phyloP scores from a whole-genome alignment of 352 stramenopile genomes.

The Phytophthora lateralis region DNA sequence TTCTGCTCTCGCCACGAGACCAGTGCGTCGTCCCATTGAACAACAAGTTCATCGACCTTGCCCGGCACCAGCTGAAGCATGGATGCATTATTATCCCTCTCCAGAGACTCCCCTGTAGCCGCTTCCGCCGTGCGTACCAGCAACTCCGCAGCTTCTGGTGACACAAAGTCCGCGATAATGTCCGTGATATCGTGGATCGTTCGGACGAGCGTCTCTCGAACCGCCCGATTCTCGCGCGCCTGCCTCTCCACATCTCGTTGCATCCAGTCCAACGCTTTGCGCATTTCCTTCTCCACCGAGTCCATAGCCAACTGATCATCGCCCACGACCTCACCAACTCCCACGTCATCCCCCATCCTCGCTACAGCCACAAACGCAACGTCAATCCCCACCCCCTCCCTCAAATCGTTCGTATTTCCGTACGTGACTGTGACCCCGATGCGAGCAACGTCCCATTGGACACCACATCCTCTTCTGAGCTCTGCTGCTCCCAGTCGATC shows the following conservation, averaged over 20 bases:
- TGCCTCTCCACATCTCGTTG: conserved; percentile 47
- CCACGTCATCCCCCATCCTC: neutral
- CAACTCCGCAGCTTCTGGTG: conserved; percentile 8
- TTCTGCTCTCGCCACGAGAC: conserved; percentile 39
- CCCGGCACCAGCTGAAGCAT: conserved; percentile 19
- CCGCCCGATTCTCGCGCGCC: conserved; percentile 35
- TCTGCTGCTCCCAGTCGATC: conserved; percentile 4
- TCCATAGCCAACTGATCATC: neutral
- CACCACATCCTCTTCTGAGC: neutral
- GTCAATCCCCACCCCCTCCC: conserved; percentile 2
- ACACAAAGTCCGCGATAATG: conserved; percentile 30
- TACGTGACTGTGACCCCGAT: conserved; percentile 27
- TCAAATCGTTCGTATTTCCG: neutral
- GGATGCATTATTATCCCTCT: conserved; percentile 27
- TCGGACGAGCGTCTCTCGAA: conserved; percentile 29
- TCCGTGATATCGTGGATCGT: conserved; percentile 39
- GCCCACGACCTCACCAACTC: neutral
- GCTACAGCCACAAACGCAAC: conserved; percentile 6
- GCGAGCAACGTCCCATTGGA: conserved; percentile 24
- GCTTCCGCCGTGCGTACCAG: conserved; percentile 17
- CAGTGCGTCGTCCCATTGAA: conserved; percentile 40
- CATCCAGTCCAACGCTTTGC: conserved; percentile 48
- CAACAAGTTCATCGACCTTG: conserved; percentile 27
- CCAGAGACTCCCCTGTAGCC: conserved; percentile 20
- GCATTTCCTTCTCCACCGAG: conserved; percentile 28